A percentile compares a stretch with the other conserved stretches of the same genome.
These are phyloP conservation scores for Chrysophaeum taylorii DNA, from an alignment of 352 stramenopile species.

Conservation along the genomic window DNA sequence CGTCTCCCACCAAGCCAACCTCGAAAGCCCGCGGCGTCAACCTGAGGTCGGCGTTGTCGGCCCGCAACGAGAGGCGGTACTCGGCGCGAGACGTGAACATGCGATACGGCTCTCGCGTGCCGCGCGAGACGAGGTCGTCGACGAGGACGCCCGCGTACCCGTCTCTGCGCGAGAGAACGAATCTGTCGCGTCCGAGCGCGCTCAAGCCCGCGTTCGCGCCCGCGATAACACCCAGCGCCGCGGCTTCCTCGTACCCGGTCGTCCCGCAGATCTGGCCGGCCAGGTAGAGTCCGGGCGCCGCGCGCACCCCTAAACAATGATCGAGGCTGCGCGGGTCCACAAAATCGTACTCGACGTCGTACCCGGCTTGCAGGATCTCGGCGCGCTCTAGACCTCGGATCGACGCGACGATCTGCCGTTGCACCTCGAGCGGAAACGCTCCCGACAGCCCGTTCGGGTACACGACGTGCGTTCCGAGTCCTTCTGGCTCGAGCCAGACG, in stretches of 20 bases:
- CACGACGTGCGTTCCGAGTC: conserved; percentile 85
- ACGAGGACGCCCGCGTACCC: conserved; percentile 96
- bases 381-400: conserved; percentile 90
- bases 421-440: conserved; percentile 77
- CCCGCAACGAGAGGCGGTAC: conserved; percentile 61
- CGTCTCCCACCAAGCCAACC: conserved; percentile 65
- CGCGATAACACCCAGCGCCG: conserved; percentile 89
- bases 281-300: conserved; percentile 77
- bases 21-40: conserved; percentile 79
- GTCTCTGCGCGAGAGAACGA: conserved; percentile 79
- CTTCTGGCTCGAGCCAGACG: conserved; percentile 96
- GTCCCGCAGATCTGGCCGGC: conserved; percentile 98
- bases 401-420: conserved; percentile 79
- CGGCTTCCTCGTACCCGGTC: conserved; percentile 97
- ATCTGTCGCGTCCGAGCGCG: conserved; percentile 44
- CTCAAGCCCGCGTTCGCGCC: conserved; percentile 83
- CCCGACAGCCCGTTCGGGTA: conserved; percentile 93
- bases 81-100: conserved; percentile 90
- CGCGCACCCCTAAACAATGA: conserved; percentile 86
- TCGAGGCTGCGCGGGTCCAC: conserved; percentile 82
- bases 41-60: conserved; percentile 92
- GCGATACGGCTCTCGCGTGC: conserved; percentile 90
- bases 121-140: conserved; percentile 92
- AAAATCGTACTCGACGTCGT: conserved; percentile 99
- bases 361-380: conserved; percentile 85